Base-by-base conservation (phyloP, 495 filamentous ascomycete species). In the Penicillium chermesinum region DNA sequence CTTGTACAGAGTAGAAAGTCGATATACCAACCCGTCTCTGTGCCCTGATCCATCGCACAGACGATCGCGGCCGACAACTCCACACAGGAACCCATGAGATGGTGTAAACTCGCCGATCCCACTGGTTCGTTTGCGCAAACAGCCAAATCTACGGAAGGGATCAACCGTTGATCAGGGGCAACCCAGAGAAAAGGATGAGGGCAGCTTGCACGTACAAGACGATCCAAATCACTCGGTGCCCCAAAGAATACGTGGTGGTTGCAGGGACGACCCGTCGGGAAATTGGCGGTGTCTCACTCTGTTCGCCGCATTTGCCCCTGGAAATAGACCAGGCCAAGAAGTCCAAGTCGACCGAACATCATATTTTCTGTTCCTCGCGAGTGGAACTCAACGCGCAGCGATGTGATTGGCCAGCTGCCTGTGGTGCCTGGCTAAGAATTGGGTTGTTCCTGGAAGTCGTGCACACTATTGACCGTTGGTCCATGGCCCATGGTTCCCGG, bases 91-190 rank as follows among this genome's bases (percentile, higher is more conserved):
- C 47, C 50, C 44, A 48, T 52, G 41, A 38, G 3, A 21, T 40
- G 36, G 21, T 27, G 37, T 27, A 38, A 42, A 44, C 44, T 41
- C 33, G 58, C 33, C 51, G 54, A 61, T 61, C 58, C 43, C 54
- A 42, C 51, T 25, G 36, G 57, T 61, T 61, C 53, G 25, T 57
- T 45, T 18, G 39, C 30, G 30, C n/a, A n/a, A n/a, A 3, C 15
- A 7, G 14, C 9, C 30, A 36, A 17, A 14, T 22, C 49, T 43
- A 9, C 22, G 56, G 50, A 35, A 50, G 41, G n/a, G 58, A 61
- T 61, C 54, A 55, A 42, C 54, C 13, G 42, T 39, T 58, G 58
- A 58, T 61, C 58, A 61, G 54, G 58, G 53, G 57, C 2, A 21
- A n/a, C n/a, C n/a, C n/a, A 27, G 40, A 16, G 5, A 4, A 30